Evolutionary conservation across 805 yeast genomes (phyloP).

Genomic region (Spathaspora passalidarum): DNA sequence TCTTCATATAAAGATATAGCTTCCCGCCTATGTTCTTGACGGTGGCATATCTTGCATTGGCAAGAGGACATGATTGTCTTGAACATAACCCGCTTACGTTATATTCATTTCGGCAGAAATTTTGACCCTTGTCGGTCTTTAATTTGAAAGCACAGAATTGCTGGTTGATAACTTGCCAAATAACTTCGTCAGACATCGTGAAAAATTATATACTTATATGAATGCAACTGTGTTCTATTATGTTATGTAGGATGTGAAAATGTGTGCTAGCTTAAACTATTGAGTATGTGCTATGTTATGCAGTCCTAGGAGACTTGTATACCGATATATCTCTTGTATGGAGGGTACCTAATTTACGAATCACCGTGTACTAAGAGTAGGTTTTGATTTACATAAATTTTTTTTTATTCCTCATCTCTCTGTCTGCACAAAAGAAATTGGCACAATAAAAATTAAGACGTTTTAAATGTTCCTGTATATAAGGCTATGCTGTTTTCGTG

Average conservation of each 20-base stretch:
- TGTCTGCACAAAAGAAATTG: background rate
- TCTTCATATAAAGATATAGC: constrained; percentile 87
- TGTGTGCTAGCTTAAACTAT: background rate
- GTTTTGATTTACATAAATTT: background rate
- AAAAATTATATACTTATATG: no score
- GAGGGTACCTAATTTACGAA: background rate
- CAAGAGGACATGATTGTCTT: constrained; percentile 93
- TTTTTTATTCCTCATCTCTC: background rate
- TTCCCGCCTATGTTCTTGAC: constrained; percentile 78
- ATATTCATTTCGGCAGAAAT: constrained; percentile 93
- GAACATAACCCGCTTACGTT: constrained; percentile 93
- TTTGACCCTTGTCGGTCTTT: constrained; percentile 83
- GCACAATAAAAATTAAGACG: background rate
- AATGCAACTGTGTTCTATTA: no score
- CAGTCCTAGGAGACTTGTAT: background rate
- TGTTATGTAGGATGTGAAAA: background rate
- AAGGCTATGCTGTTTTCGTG: background rate
- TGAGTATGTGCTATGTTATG: background rate
- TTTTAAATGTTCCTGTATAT: background rate
- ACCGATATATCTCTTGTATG: background rate
- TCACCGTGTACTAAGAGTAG: no score
- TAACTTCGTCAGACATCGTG: constrained; percentile 71
- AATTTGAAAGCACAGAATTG: constrained; percentile 94
- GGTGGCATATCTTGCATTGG: constrained; percentile 89
- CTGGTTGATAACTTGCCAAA: constrained; percentile 96